Evolutionary conservation across 306 rosid genomes (phyloP).

Genomic region (Corylus americana): DNA sequence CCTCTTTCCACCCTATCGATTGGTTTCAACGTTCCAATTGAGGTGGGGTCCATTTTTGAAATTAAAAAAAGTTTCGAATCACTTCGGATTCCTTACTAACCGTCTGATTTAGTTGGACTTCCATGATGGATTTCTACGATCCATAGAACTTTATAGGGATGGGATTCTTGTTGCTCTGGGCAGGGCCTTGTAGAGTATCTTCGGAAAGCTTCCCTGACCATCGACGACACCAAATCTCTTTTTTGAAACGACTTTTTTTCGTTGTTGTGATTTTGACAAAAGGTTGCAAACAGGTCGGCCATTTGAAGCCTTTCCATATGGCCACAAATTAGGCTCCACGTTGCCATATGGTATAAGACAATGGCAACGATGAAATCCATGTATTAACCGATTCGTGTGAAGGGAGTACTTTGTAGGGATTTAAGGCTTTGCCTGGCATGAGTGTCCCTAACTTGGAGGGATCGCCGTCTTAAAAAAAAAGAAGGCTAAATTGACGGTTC

Average conservation of each 20-base stretch:
- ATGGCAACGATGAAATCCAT: no score
- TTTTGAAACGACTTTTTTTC: neutral
- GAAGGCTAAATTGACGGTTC: no score
- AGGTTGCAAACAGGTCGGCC: neutral
- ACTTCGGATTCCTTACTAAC: slow-evolving; percentile 8
- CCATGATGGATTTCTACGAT: neutral
- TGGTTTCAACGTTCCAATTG: slow-evolving; percentile 47
- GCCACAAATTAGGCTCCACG: neutral
- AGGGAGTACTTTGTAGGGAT: no score
- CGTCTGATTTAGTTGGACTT: slow-evolving; percentile 13
- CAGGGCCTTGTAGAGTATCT: neutral
- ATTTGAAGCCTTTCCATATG: neutral
- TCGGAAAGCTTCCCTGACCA: no score
- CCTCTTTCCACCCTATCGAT: neutral
- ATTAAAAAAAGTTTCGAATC: neutral
- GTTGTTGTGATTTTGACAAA: no score
- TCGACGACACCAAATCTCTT: no score
- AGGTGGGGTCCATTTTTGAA: slow-evolving; percentile 27
- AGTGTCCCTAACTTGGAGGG: no score
- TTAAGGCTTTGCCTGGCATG: no score
- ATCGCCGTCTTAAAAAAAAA: no score
- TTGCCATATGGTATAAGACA: neutral
- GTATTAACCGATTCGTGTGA: no score
- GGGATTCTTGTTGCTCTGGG: neutral
- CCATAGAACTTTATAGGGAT: slow-evolving; percentile 1